Base-by-base conservation (phyloP, 2,329 filamentous ascomycete genomes). In the Ophiosphaerella narmari region DNA sequence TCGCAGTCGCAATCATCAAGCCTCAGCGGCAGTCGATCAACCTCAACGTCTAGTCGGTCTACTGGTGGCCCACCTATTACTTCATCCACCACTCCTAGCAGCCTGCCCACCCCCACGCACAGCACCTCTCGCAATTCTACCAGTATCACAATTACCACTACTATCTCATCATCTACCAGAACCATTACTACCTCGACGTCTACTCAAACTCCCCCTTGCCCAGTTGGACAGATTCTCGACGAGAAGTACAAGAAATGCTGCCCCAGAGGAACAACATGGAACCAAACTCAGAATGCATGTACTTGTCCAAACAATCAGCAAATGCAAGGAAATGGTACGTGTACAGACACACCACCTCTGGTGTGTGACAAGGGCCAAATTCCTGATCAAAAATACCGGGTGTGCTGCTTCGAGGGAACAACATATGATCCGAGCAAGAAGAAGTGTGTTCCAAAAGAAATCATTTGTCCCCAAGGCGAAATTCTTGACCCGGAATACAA, bases 161-260 rank as follows among this genome's bases (percentile, higher is more conserved):
- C 24, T 4, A 21, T 5, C 18, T 4, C 18, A 21, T 21, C 11
- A 11, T 29, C 26, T 9, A 29, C 26, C 2, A 29, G 6, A 8
- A 29, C 26, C 26, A 29, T 11, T 29, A 29, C 26, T 29, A 11
- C n/a, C 9, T 18, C 11, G 5, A 41, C 24, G 8, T 21, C 9
- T 29, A 32, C 39, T 7, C 11, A 16, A 14, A 18, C 29, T 7
- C 6, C 2, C 21, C 9, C 8, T 41, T 43, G 41, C 23, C 41
- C 16, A 6, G 12, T 13, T 24, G 41, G 43, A 14, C 23, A 46
- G 16, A 4, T 39, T 18, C 24, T 46, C 13, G 43, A 46, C 11
- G n/a, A 33, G 11, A 33, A 39, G 14, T 39, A 39, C 16, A 14
- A 34, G 26, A 39, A 46, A 26, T 46, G 43, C 16, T 46, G 43